Conservation (phyloP, 352 stramenopile species). For the Globisporangium polare region DNA sequence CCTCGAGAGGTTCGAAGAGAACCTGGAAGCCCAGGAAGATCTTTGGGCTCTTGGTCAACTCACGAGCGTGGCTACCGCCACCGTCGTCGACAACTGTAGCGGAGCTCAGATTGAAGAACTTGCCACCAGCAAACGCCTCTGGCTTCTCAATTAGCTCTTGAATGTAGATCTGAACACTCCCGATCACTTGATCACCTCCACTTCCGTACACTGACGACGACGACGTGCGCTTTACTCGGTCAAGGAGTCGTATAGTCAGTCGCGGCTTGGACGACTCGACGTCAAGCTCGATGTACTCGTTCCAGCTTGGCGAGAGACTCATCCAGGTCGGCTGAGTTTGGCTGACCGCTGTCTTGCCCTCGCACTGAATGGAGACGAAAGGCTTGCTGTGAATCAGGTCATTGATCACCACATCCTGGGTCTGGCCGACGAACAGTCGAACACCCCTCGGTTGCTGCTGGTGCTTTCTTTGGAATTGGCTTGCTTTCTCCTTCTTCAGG, state of each 20-base stretch:
- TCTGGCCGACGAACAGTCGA: constrained; percentile 41
- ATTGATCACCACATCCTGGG: constrained; percentile 27
- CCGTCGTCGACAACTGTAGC: background rate
- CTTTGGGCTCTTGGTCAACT: constrained; percentile 15
- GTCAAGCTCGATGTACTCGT: constrained; percentile 56
- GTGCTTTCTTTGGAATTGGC: background rate
- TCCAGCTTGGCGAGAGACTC: constrained; percentile 56
- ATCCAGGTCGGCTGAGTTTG: constrained; percentile 43
- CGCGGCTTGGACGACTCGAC: constrained; percentile 31
- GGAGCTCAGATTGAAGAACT: constrained; percentile 13
- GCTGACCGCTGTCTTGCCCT: constrained; percentile 28
- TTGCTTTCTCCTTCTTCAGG: background rate
- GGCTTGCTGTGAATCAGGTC: constrained; percentile 51
- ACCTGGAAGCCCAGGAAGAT: constrained; percentile 17
- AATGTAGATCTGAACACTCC: constrained; percentile 35
- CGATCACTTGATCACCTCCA: constrained; percentile 25
- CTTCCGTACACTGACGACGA: background rate
- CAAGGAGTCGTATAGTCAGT: constrained; percentile 39
- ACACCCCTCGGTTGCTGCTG: constrained; percentile 24
- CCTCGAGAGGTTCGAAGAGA: constrained; percentile 7
- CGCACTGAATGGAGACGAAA: constrained; percentile 39
- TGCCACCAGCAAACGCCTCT: constrained; percentile 16
- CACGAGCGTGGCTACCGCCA: background rate
- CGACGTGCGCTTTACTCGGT: constrained; percentile 21
- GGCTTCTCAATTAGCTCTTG: constrained; percentile 30